A percentile compares a stretch with the other conserved stretches of the same genome.
Evolutionary conservation across 257 asterid species (phyloP).

Genomic region (Ocimum tenuiflorum): DNA sequence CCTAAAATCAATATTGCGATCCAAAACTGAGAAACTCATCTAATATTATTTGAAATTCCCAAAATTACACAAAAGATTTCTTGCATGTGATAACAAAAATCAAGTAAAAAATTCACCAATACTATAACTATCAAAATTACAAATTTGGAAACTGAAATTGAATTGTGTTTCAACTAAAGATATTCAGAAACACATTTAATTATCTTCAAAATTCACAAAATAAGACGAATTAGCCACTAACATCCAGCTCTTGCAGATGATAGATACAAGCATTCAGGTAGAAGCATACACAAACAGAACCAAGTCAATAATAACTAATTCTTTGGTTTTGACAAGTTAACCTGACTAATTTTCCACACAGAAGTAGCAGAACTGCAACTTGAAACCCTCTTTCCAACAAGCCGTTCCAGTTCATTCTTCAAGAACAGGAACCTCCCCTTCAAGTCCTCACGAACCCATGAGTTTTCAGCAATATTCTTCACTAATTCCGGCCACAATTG

Average conservation of each 20-base stretch:
- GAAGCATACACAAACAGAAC: too few relatives aligned
- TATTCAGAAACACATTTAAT: too few relatives aligned
- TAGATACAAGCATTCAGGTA: too few relatives aligned
- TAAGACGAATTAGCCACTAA: too few relatives aligned
- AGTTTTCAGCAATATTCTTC: slow-evolving; percentile 34
- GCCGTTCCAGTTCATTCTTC: slow-evolving; percentile 33
- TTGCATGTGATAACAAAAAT: too few relatives aligned
- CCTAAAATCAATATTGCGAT: slow-evolving; percentile 39
- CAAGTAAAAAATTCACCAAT: background rate
- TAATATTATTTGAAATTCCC: background rate
- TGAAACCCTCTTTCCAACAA: slow-evolving; percentile 20
- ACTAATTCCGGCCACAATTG: slow-evolving; percentile 31
- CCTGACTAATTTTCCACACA: slow-evolving; percentile 62
- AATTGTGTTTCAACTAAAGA: too few relatives aligned
- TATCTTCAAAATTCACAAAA: too few relatives aligned
- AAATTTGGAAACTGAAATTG: too few relatives aligned
- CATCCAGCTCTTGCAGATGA: too few relatives aligned
- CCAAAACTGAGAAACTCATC: background rate
- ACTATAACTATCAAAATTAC: too few relatives aligned
- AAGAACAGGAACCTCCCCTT: slow-evolving; percentile 39
- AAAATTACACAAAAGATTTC: slow-evolving; percentile 3
- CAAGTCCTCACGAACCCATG: slow-evolving; percentile 31
- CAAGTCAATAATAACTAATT: too few relatives aligned
- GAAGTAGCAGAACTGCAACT: slow-evolving; percentile 37
- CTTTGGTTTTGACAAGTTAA: too few relatives aligned